Evolutionary conservation across 495 filamentous ascomycete genomes (phyloP).

Genomic region (Elaphomyces granulatus): DNA sequence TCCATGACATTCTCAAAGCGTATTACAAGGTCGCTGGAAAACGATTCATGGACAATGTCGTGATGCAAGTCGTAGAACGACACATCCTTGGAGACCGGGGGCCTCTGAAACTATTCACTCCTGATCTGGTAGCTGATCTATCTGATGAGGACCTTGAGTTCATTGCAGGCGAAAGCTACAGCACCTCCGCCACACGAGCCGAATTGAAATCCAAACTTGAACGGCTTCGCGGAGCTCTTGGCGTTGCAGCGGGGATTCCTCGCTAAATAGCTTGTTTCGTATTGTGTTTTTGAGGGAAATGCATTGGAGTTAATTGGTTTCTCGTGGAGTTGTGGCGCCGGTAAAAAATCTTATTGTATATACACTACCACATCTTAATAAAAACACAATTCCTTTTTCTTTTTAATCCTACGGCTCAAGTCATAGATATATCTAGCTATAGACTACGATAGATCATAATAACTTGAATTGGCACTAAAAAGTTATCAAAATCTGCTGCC

Average conservation of each 20-base stretch:
- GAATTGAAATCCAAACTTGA: background rate
- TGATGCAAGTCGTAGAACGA: conserved; percentile 8
- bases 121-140: conserved; percentile 16
- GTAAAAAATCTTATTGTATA: too few relatives aligned
- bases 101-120: conserved; percentile 3
- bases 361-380: too few relatives aligned
- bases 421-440: too few relatives aligned
- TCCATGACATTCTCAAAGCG: conserved; percentile 26
- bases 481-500: too few relatives aligned
- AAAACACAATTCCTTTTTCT: too few relatives aligned
- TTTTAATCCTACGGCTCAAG: too few relatives aligned
- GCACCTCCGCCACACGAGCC: conserved; percentile 2
- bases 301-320: too few relatives aligned
- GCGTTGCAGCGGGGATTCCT: background rate
- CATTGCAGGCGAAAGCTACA: conserved; percentile 28
- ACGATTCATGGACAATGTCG: conserved; percentile 17
- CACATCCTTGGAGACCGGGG: background rate
- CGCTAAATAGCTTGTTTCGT: too few relatives aligned
- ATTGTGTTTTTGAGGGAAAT: too few relatives aligned
- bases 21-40: conserved; percentile 27
- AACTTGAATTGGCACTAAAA: too few relatives aligned
- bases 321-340: too few relatives aligned
- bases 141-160: conserved; percentile 18
- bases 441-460: too few relatives aligned
- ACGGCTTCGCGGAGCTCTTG: conserved; percentile 1